A percentile compares a stretch with the other conserved stretches of the same genome.
Evolutionary conservation across 2,329 filamentous ascomycete genomes (phyloP).

Genomic region (Sarocladiaceae sp.): DNA sequence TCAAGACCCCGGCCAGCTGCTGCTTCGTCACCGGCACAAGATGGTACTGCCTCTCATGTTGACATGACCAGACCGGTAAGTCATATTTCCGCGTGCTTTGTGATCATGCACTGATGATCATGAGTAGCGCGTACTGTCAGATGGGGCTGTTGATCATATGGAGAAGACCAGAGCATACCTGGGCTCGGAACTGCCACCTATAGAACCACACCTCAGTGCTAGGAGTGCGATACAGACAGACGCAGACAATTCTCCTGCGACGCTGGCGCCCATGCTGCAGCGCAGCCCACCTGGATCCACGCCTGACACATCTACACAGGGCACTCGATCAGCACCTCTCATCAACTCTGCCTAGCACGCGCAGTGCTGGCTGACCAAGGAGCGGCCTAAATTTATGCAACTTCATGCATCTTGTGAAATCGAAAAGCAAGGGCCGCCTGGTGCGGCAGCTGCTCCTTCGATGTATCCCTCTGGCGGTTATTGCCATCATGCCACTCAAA

Average conservation of each 20-base stretch:
- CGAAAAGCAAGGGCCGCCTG: too few relatives aligned
- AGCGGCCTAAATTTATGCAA: background rate
- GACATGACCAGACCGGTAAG: constrained; percentile 4
- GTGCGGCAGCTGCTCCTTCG: too few relatives aligned
- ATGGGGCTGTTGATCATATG: background rate
- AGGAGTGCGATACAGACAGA: background rate
- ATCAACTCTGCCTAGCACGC: constrained; percentile 2
- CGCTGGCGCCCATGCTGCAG: background rate
- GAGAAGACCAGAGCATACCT: constrained; percentile 4
- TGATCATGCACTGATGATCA: background rate
- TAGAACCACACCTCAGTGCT: background rate
- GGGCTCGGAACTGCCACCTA: constrained; percentile 3
- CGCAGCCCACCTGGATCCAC: background rate
- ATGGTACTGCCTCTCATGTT: background rate
- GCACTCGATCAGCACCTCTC: background rate
- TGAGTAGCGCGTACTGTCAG: constrained; percentile 3
- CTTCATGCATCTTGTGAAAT: too few relatives aligned
- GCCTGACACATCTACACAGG: background rate
- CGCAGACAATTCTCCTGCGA: background rate
- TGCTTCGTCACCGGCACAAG: background rate
- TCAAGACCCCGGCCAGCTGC: background rate
- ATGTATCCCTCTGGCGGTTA: too few relatives aligned
- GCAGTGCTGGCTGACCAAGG: too few relatives aligned
- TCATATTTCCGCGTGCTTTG: background rate
- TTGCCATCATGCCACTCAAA: too few relatives aligned